These are phyloP conservation scores for Diaporthe sp. DNA, from an alignment of 2,329 filamentous ascomycete species.

Conservation along the genomic window DNA sequence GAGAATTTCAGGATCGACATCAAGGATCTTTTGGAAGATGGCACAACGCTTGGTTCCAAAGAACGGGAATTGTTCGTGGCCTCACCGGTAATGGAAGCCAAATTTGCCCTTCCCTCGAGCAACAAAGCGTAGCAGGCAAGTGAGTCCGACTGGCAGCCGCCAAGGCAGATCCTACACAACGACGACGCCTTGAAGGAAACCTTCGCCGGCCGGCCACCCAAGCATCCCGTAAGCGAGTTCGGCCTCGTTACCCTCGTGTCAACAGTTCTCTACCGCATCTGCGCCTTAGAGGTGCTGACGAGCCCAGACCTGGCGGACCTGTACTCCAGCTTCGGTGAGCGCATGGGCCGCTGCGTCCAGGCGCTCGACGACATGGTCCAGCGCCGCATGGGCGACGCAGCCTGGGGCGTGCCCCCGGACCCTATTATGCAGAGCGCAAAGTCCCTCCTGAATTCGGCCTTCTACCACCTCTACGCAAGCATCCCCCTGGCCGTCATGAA, in stretches of 20 bases:
- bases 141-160: background rate
- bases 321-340: background rate
- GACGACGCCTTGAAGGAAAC: background rate
- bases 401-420: background rate
- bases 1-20: too few relatives aligned
- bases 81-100: background rate
- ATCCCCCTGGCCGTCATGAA: background rate
- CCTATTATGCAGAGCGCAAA: background rate
- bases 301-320: background rate
- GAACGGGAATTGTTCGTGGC: background rate
- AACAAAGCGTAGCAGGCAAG: background rate
- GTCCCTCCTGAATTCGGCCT: background rate
- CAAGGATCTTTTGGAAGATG: too few relatives aligned
- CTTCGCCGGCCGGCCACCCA: background rate
- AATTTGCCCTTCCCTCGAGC: background rate
- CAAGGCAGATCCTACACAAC: background rate
- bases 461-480: background rate
- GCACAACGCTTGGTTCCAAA: background rate
- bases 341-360: background rate
- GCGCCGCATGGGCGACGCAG: background rate
- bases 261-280: background rate
- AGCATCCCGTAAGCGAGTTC: background rate
- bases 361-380: background rate
- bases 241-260: background rate
- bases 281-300: background rate